Percentiles rank a stretch among this genome's conserved stretches.
phyloP scores from a whole-genome alignment of 2,329 filamentous ascomycete genomes.

The Beauveria pseudobassiana region DNA sequence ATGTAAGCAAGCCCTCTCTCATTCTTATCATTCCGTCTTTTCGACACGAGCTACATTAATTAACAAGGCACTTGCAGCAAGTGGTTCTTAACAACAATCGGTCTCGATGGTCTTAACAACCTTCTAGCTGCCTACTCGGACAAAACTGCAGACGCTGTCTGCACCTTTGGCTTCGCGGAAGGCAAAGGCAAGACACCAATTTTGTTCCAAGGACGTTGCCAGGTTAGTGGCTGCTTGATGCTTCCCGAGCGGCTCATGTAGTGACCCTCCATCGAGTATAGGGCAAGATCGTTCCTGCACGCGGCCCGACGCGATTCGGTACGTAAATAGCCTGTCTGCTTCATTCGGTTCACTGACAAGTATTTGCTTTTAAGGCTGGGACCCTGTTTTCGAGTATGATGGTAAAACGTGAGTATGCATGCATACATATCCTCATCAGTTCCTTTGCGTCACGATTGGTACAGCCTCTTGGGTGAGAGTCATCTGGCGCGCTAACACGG shows the following conservation, averaged over 20 bases:
- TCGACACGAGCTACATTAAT: background rate
- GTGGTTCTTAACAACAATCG: conserved; percentile 82
- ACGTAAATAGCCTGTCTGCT: conserved; percentile 27
- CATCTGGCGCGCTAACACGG: background rate
- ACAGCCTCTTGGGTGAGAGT: background rate
- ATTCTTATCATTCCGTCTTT: background rate
- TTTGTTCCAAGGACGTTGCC: conserved; percentile 85
- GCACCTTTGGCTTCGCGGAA: conserved; percentile 87
- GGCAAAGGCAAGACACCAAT: conserved; percentile 79
- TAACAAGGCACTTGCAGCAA: conserved; percentile 53
- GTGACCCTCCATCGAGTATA: conserved; percentile 16
- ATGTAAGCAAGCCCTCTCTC: conserved; percentile 55
- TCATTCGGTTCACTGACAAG: background rate
- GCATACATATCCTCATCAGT: background rate
- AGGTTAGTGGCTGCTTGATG: conserved; percentile 42
- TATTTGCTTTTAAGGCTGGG: conserved; percentile 62
- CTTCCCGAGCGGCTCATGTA: background rate
- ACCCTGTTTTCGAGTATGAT: conserved; percentile 90
- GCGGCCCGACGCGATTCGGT: conserved; percentile 81
- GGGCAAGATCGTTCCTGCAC: conserved; percentile 74
- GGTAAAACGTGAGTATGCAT: conserved; percentile 60
- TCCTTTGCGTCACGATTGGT: too few relatives aligned
- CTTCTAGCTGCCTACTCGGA: conserved; percentile 82
- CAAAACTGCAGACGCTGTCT: conserved; percentile 87
- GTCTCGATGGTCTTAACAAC: conserved; percentile 81